Evolutionary conservation across 2,329 filamentous ascomycete genomes (phyloP).

Genomic region (Colletotrichum tropicicola): DNA sequence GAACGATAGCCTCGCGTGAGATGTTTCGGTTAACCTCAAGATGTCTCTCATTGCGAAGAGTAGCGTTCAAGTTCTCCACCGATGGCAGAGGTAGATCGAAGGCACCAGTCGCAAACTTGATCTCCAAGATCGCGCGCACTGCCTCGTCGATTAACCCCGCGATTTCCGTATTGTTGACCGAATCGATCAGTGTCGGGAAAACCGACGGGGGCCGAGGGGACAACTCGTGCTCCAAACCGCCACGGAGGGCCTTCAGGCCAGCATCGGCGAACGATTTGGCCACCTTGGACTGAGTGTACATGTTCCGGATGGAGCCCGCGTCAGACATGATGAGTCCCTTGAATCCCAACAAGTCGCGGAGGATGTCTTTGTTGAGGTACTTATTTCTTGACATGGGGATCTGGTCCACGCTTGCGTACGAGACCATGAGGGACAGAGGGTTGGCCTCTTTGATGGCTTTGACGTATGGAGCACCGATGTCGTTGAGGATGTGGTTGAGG

Average conservation of each 20-base stretch:
- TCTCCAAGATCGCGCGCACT: conserved; percentile 35
- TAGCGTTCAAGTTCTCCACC: conserved; percentile 22
- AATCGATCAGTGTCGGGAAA: conserved; percentile 35
- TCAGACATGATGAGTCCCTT: conserved; percentile 44
- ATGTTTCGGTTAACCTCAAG: conserved; percentile 33
- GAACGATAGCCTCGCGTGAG: conserved; percentile 33
- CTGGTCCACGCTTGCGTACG: conserved; percentile 41
- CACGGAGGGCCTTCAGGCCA: conserved; percentile 35
- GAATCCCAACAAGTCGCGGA: conserved; percentile 40
- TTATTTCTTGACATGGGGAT: conserved; percentile 42
- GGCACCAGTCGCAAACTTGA: conserved; percentile 40
- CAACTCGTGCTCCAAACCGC: conserved; percentile 40
- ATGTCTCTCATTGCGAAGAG: conserved; percentile 27
- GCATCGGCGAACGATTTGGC: conserved; percentile 39
- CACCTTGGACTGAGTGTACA: conserved; percentile 38
- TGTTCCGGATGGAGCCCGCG: conserved; percentile 38
- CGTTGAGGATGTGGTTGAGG: conserved; percentile 45
- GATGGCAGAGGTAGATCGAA: conserved; percentile 38
- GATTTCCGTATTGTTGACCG: conserved; percentile 33
- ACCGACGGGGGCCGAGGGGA: conserved; percentile 34
- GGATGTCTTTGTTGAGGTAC: conserved; percentile 39
- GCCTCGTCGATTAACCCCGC: conserved; percentile 36
- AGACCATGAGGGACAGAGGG: conserved; percentile 41
- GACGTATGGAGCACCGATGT: conserved; percentile 39
- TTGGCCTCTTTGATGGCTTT: conserved; percentile 37